Base-by-base conservation (phyloP, 495 filamentous ascomycete genomes). In the Lophium mytilinum region DNA sequence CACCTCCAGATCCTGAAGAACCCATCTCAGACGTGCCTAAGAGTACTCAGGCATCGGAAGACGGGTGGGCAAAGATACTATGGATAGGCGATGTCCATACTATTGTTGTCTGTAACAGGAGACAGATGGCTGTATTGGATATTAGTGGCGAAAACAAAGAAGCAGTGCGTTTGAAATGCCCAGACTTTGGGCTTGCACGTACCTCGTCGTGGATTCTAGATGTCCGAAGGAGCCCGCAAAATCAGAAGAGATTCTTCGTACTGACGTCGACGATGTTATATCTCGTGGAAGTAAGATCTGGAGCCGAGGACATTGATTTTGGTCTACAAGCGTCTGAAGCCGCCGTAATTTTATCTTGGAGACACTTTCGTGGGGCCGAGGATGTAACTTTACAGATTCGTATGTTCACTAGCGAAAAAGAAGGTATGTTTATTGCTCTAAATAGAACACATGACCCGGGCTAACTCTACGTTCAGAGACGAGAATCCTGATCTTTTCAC, bases 341-440 rank as follows among this genome's bases (percentile, higher is more conserved):
- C 10, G 56, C 58, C 7, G 55, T 68, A 3, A 52, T 75, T 18
- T 37, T 73, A 0, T 75, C 73, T 6, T 76, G 73, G 55, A 66
- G 66, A 2, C 80, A 83, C 66, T 78, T 73, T 53, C 72, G 71
- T 51, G 70, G 74, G 39, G 11, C 56, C 4, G 66, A 68, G 15
- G 62, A 68, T 33, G 37, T 60, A 40, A 64, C 53, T 15, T 39
- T 62, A 1, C 40, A 60, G 33, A 42, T 65, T 8, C 47, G 36
- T 35, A 36, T 65, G n/a, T 17, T n/a, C 24, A n/a, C 37, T 39
- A 30, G 30, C 11, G 41, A 42, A 17, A 34, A 53, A 4, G 37
- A 57, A 39, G 60, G 52, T 63, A 51, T 30, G 24, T 2, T 30
- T 30, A 30, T 30, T 30, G 6, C 24, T 6, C 24, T 30, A 30